Conservation (phyloP, 2,329 filamentous ascomycete species). For the Blastomyces parvus region DNA sequence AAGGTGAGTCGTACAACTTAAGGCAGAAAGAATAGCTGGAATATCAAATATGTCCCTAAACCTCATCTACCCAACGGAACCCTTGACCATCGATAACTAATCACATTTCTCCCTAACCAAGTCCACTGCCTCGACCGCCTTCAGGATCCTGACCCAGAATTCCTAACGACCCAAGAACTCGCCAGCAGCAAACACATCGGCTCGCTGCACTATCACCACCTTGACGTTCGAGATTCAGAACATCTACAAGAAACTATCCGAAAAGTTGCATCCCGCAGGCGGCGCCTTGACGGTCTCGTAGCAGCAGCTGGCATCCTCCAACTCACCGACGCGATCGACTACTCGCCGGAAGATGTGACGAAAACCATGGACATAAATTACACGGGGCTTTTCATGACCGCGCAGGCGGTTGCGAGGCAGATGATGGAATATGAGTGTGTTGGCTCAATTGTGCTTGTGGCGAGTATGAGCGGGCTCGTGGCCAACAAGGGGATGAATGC, state of each 20-base stretch:
- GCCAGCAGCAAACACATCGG: slow-evolving; percentile 30
- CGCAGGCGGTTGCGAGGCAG: slow-evolving; percentile 38
- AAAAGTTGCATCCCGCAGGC: slow-evolving; percentile 26
- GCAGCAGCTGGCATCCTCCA: slow-evolving; percentile 36
- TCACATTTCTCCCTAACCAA: slow-evolving; percentile 14
- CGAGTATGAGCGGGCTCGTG: slow-evolving; percentile 42
- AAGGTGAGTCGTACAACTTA: slow-evolving; percentile 23
- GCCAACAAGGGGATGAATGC: slow-evolving; percentile 39
- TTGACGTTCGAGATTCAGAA: slow-evolving; percentile 37
- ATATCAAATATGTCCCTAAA: neutral
- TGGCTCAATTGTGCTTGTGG: slow-evolving; percentile 42
- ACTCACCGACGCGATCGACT: slow-evolving; percentile 31
- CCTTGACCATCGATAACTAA: neutral
- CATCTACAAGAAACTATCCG: slow-evolving; percentile 30
- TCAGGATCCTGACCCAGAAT: slow-evolving; percentile 35
- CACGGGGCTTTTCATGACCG: slow-evolving; percentile 40
- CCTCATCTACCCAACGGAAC: neutral
- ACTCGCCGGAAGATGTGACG: slow-evolving; percentile 31
- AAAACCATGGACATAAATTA: slow-evolving; percentile 42
- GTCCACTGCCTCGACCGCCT: slow-evolving; percentile 41
- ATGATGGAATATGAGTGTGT: slow-evolving; percentile 40
- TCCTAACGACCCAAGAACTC: slow-evolving; percentile 30
- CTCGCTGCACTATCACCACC: slow-evolving; percentile 35
- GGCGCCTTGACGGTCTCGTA: slow-evolving; percentile 33
- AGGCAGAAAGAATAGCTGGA: neutral